These are phyloP conservation scores for Fragaria vesca DNA, from an alignment of 306 rosid species.

Conservation along the genomic window DNA sequence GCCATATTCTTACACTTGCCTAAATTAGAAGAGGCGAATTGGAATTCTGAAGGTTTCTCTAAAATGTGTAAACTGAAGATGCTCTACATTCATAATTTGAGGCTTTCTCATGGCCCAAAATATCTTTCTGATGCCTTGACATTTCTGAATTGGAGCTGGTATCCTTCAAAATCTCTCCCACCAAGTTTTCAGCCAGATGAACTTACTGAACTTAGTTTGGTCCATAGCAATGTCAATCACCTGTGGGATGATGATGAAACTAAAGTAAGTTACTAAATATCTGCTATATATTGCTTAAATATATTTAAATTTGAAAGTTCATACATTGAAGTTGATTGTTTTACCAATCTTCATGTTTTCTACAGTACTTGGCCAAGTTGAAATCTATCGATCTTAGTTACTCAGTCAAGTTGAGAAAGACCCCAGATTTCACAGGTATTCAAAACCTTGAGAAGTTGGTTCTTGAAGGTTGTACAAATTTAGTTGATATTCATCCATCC, in stretches of 20 bases:
- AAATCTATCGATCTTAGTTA: constrained; percentile 21
- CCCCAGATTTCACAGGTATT: constrained; percentile 22
- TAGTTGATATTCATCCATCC: constrained; percentile 23
- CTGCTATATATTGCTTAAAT: background rate
- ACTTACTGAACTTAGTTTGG: background rate
- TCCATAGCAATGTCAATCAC: background rate
- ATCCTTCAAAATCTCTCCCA: constrained; percentile 18
- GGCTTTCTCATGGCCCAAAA: background rate
- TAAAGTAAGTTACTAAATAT: background rate
- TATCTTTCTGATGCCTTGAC: background rate
- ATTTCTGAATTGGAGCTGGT: constrained; percentile 6
- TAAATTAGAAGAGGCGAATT: background rate
- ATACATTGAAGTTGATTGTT: background rate
- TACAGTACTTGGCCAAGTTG: constrained; percentile 17
- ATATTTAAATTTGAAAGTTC: background rate
- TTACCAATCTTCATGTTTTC: background rate
- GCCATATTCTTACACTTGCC: background rate
- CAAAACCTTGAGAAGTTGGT: constrained; percentile 18
- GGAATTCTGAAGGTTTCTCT: background rate
- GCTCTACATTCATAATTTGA: background rate
- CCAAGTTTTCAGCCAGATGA: background rate
- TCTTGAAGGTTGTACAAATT: constrained; percentile 21
- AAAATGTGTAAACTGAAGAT: background rate
- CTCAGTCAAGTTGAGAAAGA: constrained; percentile 11
- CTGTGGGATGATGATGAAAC: background rate